Evolutionary conservation across 2,329 filamentous ascomycete species (phyloP), one percentile per base, ranked within the genome.

Genomic region (Hortaea werneckii): DNA sequence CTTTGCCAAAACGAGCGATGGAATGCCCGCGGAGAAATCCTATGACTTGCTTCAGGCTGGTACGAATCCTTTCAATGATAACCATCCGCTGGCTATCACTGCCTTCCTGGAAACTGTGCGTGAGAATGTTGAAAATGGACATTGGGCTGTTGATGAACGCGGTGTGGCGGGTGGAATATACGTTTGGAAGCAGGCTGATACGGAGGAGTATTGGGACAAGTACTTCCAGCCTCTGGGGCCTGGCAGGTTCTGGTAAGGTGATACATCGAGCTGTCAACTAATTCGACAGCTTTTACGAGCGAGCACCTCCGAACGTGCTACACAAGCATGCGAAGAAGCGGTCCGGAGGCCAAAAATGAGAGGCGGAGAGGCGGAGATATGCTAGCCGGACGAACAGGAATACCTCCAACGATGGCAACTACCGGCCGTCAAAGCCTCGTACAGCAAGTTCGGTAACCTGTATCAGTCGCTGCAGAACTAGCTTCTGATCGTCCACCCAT

Each of bases 161-260:
- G 50, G 50, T 20, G 46, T 51, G 12, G 42, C 48, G 20, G 50
- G 48, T 28, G 46, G 46, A n/a, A 48, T 50, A 10, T 41, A 53
- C 40, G 39, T 42, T 2, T 50, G 50, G 48, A 49, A 39, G 20
- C 10, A 48, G 9, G 50, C 48, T 11, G 46, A 53, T 27, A 53
- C 45, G 11, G 50, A 50, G 35, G 28, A 44, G 26, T 5, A 40
- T 20, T 53, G 48, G 50, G 20, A 30, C 29, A 34, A 45, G n/a
- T 50, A 50, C 28, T 48, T 40, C 10, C 27, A 47, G 3, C 45
- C 48, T 8, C 20, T 48, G 6, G 50, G 50, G 7, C 50, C 50
- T 3, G 50, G 47, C 5, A 29, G 39, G 32, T 48, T 45, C 28
- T 49, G 49, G 46, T 51, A 38, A 47, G 40, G 27, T 39, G 12